A percentile compares a stretch with the other conserved stretches of the same genome.
These are phyloP conservation scores for Trichoderma brevicompactum DNA, from an alignment of 2,329 filamentous ascomycete genomes.

Conservation along the genomic window DNA sequence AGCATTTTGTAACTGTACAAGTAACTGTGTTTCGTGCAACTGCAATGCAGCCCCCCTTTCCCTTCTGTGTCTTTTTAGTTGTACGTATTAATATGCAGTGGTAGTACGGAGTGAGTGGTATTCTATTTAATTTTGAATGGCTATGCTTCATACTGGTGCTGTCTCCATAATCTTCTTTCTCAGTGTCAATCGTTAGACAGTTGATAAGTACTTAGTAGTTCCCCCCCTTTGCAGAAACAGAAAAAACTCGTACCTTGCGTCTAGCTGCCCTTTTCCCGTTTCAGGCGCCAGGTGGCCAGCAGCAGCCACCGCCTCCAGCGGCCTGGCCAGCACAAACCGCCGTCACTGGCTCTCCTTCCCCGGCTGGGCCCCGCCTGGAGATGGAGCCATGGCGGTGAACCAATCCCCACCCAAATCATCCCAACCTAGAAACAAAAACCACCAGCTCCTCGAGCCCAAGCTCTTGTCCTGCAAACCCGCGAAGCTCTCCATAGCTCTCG, in stretches of 20 bases:
- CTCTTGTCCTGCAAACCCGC: slow-evolving; percentile 35
- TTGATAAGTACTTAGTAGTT: no score
- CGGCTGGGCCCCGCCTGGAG: slow-evolving; percentile 16
- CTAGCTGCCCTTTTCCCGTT: neutral
- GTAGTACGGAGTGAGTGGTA: no score
- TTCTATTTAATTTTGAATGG: no score
- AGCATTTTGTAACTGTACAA: no score
- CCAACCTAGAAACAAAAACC: slow-evolving; percentile 27
- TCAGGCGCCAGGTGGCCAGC: slow-evolving; percentile 5
- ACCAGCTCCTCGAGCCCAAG: slow-evolving; percentile 26
- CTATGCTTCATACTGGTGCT: no score
- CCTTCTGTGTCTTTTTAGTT: no score
- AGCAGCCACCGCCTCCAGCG: slow-evolving; percentile 3
- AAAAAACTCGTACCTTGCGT: neutral
- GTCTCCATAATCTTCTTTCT: no score
- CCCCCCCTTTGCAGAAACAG: no score
- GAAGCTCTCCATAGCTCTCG: slow-evolving; percentile 44
- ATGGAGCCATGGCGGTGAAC: slow-evolving; percentile 38
- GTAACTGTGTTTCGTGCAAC: no score
- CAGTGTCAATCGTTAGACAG: no score
- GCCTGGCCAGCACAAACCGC: neutral
- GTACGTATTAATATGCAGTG: no score
- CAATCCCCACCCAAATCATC: slow-evolving; percentile 16
- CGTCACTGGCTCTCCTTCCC: slow-evolving; percentile 22
- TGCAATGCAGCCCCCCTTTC: no score